Evolutionary conservation across 352 stramenopile species (phyloP).

Genomic region (Nothophytophthora sp.): DNA sequence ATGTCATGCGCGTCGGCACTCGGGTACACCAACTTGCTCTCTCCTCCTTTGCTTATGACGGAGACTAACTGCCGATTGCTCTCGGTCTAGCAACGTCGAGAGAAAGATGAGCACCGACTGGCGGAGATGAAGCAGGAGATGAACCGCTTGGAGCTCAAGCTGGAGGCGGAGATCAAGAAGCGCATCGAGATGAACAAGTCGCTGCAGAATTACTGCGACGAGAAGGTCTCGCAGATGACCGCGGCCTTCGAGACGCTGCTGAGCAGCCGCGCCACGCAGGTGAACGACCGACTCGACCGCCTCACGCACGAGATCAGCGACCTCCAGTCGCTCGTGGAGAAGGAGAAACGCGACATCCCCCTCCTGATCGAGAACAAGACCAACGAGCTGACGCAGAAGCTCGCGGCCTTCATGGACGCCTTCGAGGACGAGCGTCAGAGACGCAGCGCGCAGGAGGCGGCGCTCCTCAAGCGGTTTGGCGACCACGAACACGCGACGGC

Average conservation of each 20-base stretch:
- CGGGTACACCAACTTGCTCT: constrained; percentile 48
- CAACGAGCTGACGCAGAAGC: constrained; percentile 88
- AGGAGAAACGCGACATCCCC: constrained; percentile 90
- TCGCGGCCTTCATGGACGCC: constrained; percentile 88
- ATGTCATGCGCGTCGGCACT: constrained; percentile 86
- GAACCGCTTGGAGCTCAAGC: constrained; percentile 85
- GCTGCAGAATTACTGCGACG: constrained; percentile 89
- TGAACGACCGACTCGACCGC: constrained; percentile 64
- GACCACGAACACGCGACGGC: constrained; percentile 80
- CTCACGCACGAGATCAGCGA: constrained; percentile 83
- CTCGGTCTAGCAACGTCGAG: constrained; percentile 69
- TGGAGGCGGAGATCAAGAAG: constrained; percentile 93
- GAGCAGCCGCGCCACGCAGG: constrained; percentile 70
- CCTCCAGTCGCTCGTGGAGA: constrained; percentile 79
- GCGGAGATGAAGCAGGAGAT: constrained; percentile 94
- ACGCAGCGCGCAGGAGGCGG: constrained; percentile 82
- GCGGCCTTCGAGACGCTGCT: constrained; percentile 79
- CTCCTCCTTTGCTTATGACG: neutral
- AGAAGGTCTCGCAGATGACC: constrained; percentile 89
- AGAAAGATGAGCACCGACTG: constrained; percentile 93
- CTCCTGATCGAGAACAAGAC: constrained; percentile 89
- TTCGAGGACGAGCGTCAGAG: constrained; percentile 88
- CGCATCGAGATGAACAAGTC: constrained; percentile 95
- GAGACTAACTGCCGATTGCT: neutral
- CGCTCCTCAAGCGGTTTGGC: constrained; percentile 91